A percentile compares a stretch with the other conserved stretches of the same genome.
Evolutionary conservation across 768 basidiomycete genomes (phyloP).

Genomic region (Porpolomopsis calyptriformis): DNA sequence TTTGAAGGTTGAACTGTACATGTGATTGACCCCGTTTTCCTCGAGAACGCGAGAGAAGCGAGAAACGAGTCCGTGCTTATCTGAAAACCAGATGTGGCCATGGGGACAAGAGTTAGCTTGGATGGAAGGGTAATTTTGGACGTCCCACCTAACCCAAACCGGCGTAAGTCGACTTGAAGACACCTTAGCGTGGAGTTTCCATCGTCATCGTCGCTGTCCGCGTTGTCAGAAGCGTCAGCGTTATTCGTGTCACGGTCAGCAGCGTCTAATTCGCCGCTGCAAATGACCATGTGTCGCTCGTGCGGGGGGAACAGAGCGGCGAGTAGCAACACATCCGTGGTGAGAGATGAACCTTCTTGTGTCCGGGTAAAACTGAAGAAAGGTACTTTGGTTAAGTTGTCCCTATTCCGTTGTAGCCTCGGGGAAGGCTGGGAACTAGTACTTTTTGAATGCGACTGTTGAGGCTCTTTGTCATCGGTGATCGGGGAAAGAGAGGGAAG

Average conservation of each 20-base stretch:
- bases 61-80: conserved; percentile 71
- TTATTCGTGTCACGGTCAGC: conserved; percentile 24
- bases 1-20: conserved; percentile 79
- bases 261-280: conserved; percentile 56
- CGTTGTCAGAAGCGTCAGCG: conserved; percentile 30
- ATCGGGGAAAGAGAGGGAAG: conserved; percentile 23
- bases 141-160: conserved; percentile 52
- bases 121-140: conserved; percentile 1
- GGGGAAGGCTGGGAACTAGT: conserved; percentile 4
- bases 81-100: no score
- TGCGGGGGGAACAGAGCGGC: conserved; percentile 60
- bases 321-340: conserved; percentile 57
- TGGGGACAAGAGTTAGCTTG: conserved; percentile 1
- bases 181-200: conserved; percentile 44
- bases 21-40: conserved; percentile 66
- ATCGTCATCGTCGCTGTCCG: conserved; percentile 21
- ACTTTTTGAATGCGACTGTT: not conserved
- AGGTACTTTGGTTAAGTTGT: conserved; percentile 31
- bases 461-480: conserved; percentile 4
- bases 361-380: conserved; percentile 78
- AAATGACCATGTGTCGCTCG: conserved; percentile 66
- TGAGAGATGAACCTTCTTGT: conserved; percentile 64
- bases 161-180: conserved; percentile 63
- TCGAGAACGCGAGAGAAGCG: conserved; percentile 66
- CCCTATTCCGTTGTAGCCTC: conserved; percentile 9